Percentiles rank a stretch among this genome's conserved stretches.
These are phyloP conservation scores for Oxytropis ochrocephala DNA, from an alignment of 306 rosid species.

Conservation along the genomic window DNA sequence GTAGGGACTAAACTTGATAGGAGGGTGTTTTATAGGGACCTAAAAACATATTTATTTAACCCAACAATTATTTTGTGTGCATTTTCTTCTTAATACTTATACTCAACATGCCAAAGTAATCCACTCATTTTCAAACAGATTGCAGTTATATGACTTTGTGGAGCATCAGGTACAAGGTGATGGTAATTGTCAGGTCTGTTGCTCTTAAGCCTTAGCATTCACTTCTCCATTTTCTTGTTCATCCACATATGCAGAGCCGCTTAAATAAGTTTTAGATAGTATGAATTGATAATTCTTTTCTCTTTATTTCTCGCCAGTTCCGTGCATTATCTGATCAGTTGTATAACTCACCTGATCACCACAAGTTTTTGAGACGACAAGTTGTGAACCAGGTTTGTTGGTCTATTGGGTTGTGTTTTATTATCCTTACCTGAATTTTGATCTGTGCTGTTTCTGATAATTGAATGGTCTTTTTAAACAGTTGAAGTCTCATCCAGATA, in stretches of 20 bases:
- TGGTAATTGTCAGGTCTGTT: slow-evolving; percentile 88
- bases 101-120: slow-evolving; percentile 18
- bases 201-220: slow-evolving; percentile 8
- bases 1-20: too few species aligned
- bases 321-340: slow-evolving; percentile 81
- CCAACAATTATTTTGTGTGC: background rate
- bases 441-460: slow-evolving; percentile 14
- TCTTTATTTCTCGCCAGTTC: slow-evolving; percentile 44
- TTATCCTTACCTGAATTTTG: slow-evolving; percentile 3
- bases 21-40: too few species aligned
- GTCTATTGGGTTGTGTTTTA: background rate
- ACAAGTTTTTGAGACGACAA: slow-evolving; percentile 49
- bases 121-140: slow-evolving; percentile 31
- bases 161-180: slow-evolving; percentile 73
- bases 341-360: slow-evolving; percentile 56
- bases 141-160: slow-evolving; percentile 59
- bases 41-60: too few species aligned
- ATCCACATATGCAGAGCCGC: background rate
- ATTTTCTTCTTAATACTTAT: slow-evolving; percentile 8
- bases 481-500: slow-evolving; percentile 75
- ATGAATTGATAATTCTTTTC: slow-evolving; percentile 4
- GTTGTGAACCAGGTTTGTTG: slow-evolving; percentile 66
- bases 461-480: slow-evolving; percentile 25
- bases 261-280: background rate
- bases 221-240: background rate